phyloP scores from a whole-genome alignment of 2,329 filamentous ascomycete genomes.

The Canariomyces notabilis region DNA sequence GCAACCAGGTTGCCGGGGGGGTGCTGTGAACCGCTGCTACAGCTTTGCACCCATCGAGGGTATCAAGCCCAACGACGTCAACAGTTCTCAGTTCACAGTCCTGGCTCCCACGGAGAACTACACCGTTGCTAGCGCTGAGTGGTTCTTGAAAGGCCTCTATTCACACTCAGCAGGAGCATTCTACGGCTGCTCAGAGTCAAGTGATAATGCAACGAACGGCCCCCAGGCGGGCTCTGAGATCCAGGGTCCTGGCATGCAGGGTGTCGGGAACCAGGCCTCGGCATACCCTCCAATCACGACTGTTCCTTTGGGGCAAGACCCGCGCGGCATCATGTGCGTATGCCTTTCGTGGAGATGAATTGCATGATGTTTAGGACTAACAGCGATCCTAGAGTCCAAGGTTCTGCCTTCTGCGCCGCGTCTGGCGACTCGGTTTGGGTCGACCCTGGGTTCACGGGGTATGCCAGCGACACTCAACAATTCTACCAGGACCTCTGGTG shows the following conservation, averaged over 20 bases:
- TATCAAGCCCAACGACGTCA: constrained; percentile 40
- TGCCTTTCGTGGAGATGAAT: too few species aligned
- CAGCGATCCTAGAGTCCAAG: constrained; percentile 32
- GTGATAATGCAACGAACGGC: too few species aligned
- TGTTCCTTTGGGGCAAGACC: constrained; percentile 40
- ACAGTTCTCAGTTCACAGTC: constrained; percentile 44
- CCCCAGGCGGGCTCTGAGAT: too few species aligned
- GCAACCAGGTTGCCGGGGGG: constrained; percentile 11
- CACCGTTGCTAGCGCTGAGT: constrained; percentile 63
- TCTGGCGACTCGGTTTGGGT: constrained; percentile 33
- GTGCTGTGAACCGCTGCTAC: constrained; percentile 5
- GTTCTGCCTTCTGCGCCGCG: constrained; percentile 34
- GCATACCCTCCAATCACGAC: constrained; percentile 67
- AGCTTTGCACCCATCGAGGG: constrained; percentile 37
- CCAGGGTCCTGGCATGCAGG: too few species aligned
- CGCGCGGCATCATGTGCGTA: constrained; percentile 40
- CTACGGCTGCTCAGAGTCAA: constrained; percentile 21
- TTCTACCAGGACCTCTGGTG: constrained; percentile 42
- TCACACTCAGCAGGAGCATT: constrained; percentile 54
- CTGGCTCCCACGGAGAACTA: constrained; percentile 39
- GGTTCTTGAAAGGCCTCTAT: constrained; percentile 81
- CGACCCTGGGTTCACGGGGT: constrained; percentile 15
- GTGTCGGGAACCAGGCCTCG: too few species aligned
- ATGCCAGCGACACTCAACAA: constrained; percentile 16
- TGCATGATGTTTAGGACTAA: not conserved